Conservation (phyloP, 2,329 filamentous ascomycete species). For the Ophiostoma novo-ulmi region DNA sequence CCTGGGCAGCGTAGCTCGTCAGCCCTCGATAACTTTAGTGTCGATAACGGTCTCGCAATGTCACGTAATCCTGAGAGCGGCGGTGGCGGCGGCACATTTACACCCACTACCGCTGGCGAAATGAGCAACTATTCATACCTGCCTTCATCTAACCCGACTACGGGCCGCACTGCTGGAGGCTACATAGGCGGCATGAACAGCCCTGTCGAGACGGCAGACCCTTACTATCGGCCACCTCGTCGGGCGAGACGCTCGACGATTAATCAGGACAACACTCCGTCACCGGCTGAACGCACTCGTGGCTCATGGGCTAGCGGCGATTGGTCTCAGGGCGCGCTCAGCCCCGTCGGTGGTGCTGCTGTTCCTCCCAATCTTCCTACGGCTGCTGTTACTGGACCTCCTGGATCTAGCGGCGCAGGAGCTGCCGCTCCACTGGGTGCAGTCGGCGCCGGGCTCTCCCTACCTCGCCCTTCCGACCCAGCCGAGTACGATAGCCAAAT, state of each 20-base stretch:
- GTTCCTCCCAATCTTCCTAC: not conserved
- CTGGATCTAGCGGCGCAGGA: not conserved
- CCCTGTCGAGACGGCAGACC: conserved; percentile 57
- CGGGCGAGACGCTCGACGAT: conserved; percentile 43
- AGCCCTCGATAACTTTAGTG: conserved; percentile 47
- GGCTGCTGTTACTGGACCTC: not conserved
- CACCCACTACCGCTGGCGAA: conserved; percentile 68
- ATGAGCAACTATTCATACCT: conserved; percentile 66
- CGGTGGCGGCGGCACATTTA: conserved; percentile 48
- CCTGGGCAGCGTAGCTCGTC: conserved; percentile 50
- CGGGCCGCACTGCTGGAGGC: not conserved
- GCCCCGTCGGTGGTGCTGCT: not conserved
- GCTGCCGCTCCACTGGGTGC: not conserved
- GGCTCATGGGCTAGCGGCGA: conserved; percentile 39
- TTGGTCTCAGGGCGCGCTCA: conserved; percentile 30
- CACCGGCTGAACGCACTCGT: conserved; percentile 35
- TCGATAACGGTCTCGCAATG: conserved; percentile 42
- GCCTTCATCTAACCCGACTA: conserved; percentile 45
- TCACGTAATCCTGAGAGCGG: conserved; percentile 50
- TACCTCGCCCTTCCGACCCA: conserved; percentile 33
- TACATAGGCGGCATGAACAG: conserved; percentile 30
- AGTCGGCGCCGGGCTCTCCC: not conserved
- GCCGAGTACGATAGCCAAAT: conserved; percentile 41
- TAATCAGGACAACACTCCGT: conserved; percentile 49
- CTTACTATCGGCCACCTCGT: conserved; percentile 83